phyloP scores from a whole-genome alignment of 805 yeast species.

The Ogataea pignaliae region DNA sequence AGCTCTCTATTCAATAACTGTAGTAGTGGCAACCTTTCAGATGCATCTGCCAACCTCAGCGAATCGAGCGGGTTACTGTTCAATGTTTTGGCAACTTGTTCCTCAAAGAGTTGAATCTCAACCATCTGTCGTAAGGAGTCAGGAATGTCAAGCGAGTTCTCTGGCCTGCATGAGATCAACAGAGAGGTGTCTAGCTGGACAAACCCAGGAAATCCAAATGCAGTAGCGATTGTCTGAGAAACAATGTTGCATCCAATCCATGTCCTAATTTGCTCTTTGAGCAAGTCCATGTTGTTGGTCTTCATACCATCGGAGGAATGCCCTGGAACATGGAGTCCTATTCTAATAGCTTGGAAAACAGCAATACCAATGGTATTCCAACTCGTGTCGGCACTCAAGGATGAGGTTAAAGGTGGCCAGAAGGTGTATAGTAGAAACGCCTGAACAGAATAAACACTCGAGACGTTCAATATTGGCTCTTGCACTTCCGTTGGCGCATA shows the following conservation, averaged over 20 bases:
- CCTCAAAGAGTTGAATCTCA: constrained; percentile 80
- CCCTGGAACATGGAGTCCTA: constrained; percentile 85
- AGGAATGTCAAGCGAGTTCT: constrained; percentile 44
- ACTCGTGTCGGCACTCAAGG: constrained; percentile 90
- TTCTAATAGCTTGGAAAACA: constrained; percentile 84
- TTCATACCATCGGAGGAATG: constrained; percentile 44
- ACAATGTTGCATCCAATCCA: constrained; percentile 94
- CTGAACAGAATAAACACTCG: constrained; percentile 91
- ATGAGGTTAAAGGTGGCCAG: constrained; percentile 96
- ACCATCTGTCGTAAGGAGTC: constrained; percentile 67
- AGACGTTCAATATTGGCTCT: constrained; percentile 80
- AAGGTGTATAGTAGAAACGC: constrained; percentile 83
- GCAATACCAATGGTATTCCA: constrained; percentile 96
- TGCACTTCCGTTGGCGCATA: constrained; percentile 74
- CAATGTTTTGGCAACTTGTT: constrained; percentile 74
- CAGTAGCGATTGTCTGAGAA: constrained; percentile 83
- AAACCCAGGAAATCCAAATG: constrained; percentile 93
- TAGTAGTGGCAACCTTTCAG: constrained; percentile 71
- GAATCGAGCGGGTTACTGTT: constrained; percentile 67
- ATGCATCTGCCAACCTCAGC: constrained; percentile 57
- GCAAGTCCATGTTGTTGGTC: constrained; percentile 40
- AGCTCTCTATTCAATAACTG: constrained; percentile 67
- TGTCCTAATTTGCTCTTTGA: constrained; percentile 78
- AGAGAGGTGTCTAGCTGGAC: constrained; percentile 77
- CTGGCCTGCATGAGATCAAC: constrained; percentile 47